Evolutionary conservation across 2,329 filamentous ascomycete species (phyloP).

Genomic region (Neofusicoccum sp.): DNA sequence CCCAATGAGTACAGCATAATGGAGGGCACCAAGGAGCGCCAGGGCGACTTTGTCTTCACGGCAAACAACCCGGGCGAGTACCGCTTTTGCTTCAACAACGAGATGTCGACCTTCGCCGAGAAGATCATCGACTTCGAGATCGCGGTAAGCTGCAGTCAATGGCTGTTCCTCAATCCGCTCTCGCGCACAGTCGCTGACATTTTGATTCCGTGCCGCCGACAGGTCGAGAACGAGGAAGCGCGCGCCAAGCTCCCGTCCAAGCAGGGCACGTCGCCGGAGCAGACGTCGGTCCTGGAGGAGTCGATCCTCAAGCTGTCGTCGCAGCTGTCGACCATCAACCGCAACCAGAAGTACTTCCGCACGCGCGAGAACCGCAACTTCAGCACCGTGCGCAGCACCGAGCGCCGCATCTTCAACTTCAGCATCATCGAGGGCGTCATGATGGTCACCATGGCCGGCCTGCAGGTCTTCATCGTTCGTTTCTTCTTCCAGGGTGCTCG

Average conservation of each 20-base stretch:
- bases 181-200: background rate
- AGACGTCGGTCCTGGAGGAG: conserved; percentile 85
- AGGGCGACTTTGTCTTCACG: conserved; percentile 97
- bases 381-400: conserved; percentile 93
- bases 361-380: conserved; percentile 99
- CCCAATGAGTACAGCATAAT: conserved; percentile 79
- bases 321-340: conserved; percentile 87
- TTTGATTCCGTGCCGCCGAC: conserved; percentile 6
- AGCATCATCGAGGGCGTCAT: conserved; percentile 87
- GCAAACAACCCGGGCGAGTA: conserved; percentile 86
- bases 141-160: conserved; percentile 71
- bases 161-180: too few relatives aligned
- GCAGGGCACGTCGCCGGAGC: conserved; percentile 83
- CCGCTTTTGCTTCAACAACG: conserved; percentile 96
- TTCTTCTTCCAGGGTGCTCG: conserved; percentile 97
- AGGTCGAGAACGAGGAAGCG: conserved; percentile 89
- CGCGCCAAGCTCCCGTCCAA: conserved; percentile 77
- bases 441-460: conserved; percentile 89
- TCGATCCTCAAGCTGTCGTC: conserved; percentile 92
- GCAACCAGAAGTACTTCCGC: conserved; percentile 99
- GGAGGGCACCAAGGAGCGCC: conserved; percentile 84
- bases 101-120: conserved; percentile 96
- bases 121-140: conserved; percentile 99
- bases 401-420: conserved; percentile 95
- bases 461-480: conserved; percentile 95